A percentile compares a stretch with the other conserved stretches of the same genome.
Conservation (phyloP, 345 rosid genomes). For the Salix koriyanagi region DNA sequence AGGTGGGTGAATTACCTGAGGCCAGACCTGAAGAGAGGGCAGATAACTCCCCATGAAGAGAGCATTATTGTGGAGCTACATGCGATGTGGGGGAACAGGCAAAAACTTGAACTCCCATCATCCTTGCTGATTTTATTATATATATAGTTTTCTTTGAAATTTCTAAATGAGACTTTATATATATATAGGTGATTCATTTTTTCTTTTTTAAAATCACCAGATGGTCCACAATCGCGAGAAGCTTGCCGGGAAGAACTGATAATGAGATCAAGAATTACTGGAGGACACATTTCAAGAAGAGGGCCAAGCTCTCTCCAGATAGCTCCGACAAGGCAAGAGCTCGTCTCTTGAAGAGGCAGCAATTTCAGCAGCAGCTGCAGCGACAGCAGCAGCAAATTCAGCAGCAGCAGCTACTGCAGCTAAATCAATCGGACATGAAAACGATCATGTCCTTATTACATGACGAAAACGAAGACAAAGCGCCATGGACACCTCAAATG, state of each 20-base stretch:
- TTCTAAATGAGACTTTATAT: neutral
- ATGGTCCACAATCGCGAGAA: slow-evolving; percentile 93
- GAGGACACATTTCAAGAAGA: slow-evolving; percentile 93
- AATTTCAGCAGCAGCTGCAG: slow-evolving; percentile 50
- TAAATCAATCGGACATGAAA: slow-evolving; percentile 56
- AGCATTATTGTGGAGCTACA: slow-evolving; percentile 75
- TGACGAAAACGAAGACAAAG: slow-evolving; percentile 41
- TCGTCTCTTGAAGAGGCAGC: slow-evolving; percentile 61
- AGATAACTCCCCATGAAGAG: slow-evolving; percentile 87
- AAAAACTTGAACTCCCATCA: neutral
- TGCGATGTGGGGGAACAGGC: slow-evolving; percentile 95
- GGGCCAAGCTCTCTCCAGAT: slow-evolving; percentile 47
- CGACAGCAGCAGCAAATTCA: slow-evolving; percentile 19
- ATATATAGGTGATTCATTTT: neutral
- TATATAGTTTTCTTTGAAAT: neutral
- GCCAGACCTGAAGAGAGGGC: slow-evolving; percentile 93
- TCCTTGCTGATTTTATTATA: neutral
- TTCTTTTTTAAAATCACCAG: slow-evolving; percentile 22
- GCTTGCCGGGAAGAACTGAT: slow-evolving; percentile 91
- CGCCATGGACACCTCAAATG: slow-evolving; percentile 41
- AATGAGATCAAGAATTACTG: slow-evolving; percentile 91
- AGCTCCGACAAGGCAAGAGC: slow-evolving; percentile 48
- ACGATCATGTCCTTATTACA: slow-evolving; percentile 45
- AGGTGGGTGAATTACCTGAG: slow-evolving; percentile 95
- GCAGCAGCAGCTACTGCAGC: slow-evolving; percentile 41